Evolutionary conservation across 371 early-diverging fungal genomes (phyloP), one percentile per base, ranked within the genome.

Genomic region (Mucor indicus): DNA sequence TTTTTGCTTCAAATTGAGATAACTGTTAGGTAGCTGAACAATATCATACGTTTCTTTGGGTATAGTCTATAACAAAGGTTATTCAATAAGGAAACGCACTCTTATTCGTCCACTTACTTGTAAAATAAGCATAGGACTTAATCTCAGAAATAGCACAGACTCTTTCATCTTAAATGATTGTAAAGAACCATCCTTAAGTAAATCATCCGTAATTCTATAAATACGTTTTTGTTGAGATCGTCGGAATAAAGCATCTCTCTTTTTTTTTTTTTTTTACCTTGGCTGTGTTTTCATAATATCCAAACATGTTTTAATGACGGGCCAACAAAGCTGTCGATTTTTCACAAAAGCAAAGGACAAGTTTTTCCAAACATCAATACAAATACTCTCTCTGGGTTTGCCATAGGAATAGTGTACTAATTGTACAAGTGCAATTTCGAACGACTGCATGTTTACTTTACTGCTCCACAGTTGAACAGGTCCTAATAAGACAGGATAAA

Each of bases 91-190:
- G 12, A 39, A n/a, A 39, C 21, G 3, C 9, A 4, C 3, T 15
- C 13, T n/a, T n/a, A n/a, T n/a, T n/a, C n/a, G n/a, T 21, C 19
- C 2, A 19, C 29, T 25, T 46, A 46, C 53, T 27, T 53, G 53
- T 2, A 53, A 13, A n/a, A 53, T 53, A 33, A 53, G 41, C 53
- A 53, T 31, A 1, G 53, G 53, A 25, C 23, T 49, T 3, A 49
- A 8, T 16, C 40, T 49, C 3, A 49, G 17, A 16, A 49, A 49
- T 0, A 48, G 6, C 8, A 48, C 31, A 8, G 8, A 12, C 10
- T 47, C 20, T 30, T 48, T 38, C 22, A 38, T 15, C 3, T 22
- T 1, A 0, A n/a, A 25, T 38, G 40, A 17, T 21, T 37, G 9
- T 3, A 12, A 20, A 13, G 21, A 25, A 5, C 11, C 25, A 25